These are phyloP conservation scores for Miscanthus lutarioriparius DNA, from an alignment of 176 grass and related monocot species.

Conservation along the genomic window DNA sequence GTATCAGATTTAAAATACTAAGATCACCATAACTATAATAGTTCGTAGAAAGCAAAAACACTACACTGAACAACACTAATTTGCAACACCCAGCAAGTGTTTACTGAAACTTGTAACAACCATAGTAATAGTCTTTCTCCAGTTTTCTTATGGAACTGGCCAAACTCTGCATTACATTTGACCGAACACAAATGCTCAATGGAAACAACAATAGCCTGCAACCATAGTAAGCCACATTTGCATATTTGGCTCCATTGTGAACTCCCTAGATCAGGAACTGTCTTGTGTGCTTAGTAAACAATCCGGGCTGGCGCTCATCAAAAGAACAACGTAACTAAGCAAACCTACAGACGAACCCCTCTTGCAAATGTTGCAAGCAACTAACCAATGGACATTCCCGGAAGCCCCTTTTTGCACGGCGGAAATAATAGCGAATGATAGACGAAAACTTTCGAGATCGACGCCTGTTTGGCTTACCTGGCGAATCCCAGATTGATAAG, in stretches of 20 bases:
- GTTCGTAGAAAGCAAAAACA: neutral
- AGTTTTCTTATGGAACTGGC: neutral
- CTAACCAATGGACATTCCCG: neutral
- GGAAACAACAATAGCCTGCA: neutral
- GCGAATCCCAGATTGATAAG: conserved; percentile 48
- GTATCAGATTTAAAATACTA: conserved; percentile 6
- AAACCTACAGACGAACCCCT: neutral
- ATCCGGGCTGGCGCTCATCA: neutral
- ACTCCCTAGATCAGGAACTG: neutral
- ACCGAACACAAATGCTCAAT: neutral
- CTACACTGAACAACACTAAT: conserved; percentile 2
- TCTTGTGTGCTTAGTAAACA: neutral
- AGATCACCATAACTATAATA: neutral
- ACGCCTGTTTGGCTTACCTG: conserved; percentile 25
- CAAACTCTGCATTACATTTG: neutral
- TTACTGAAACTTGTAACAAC: neutral
- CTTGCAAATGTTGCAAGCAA: neutral
- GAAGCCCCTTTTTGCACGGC: neutral
- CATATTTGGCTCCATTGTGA: neutral
- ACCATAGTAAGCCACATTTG: neutral
- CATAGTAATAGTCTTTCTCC: neutral
- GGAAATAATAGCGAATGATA: neutral
- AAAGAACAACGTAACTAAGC: neutral
- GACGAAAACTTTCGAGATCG: neutral
- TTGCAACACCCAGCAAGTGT: neutral